Percentiles rank a stretch among this genome's conserved stretches.
Evolutionary conservation across 106 monocot genomes (phyloP).

Genomic region (Posidonia australis): DNA sequence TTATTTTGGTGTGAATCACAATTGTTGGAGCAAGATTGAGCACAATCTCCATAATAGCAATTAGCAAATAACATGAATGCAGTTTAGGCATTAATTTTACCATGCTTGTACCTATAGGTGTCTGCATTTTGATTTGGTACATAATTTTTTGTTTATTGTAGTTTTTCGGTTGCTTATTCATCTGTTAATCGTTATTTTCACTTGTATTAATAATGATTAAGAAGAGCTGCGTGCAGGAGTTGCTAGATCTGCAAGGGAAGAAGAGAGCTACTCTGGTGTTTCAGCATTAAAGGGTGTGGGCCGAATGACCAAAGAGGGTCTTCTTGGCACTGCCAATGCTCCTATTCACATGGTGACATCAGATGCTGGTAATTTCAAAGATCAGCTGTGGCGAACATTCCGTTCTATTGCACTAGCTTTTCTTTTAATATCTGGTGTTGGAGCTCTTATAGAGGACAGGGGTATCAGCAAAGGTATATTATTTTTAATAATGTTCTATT

Average conservation of each 20-base stretch:
- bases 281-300: conserved; percentile 55
- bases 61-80: no score
- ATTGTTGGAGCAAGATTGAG: background rate
- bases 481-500: background rate
- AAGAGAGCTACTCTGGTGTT: conserved; percentile 36
- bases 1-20: no score
- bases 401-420: conserved; percentile 79
- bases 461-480: conserved; percentile 89
- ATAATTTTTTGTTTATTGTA: no score
- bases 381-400: conserved; percentile 89
- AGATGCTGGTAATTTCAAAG: conserved; percentile 82
- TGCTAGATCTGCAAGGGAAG: conserved; percentile 37
- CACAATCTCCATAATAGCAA: no score
- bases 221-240: conserved; percentile 30
- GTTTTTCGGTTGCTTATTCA: no score
- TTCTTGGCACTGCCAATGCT: conserved; percentile 76
- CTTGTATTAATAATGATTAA: no score
- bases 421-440: conserved; percentile 90
- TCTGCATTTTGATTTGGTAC: no score
- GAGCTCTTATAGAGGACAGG: conserved; percentile 95
- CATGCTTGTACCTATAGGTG: no score
- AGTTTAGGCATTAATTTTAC: no score
- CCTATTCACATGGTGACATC: conserved; percentile 97
- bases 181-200: no score
- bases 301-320: conserved; percentile 50